These are phyloP conservation scores for Euphorbia tirucalli DNA, from an alignment of 345 rosid genomes.

Conservation along the genomic window DNA sequence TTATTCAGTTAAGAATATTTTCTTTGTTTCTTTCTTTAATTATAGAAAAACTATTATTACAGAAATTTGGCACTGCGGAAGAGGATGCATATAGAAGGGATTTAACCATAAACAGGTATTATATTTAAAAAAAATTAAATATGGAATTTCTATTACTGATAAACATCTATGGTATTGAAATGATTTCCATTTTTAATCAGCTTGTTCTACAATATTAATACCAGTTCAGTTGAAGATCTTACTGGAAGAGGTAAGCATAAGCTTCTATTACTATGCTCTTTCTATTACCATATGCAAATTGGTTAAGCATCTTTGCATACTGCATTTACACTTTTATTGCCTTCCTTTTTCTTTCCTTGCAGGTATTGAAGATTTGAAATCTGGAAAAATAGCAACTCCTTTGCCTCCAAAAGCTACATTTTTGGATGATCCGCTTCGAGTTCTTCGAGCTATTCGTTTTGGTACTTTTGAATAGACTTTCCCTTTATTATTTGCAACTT, in stretches of 20 bases:
- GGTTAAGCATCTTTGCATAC: conserved; percentile 6
- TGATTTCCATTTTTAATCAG: conserved; percentile 40
- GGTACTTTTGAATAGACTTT: conserved; percentile 41
- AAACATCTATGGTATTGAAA: conserved; percentile 9
- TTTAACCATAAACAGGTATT: conserved; percentile 88
- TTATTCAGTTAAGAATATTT: neutral
- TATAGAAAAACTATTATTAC: conserved; percentile 15
- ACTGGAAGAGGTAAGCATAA: conserved; percentile 71
- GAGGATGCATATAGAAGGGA: conserved; percentile 95
- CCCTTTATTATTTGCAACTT: neutral
- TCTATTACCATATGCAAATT: neutral
- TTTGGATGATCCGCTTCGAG: conserved; percentile 92
- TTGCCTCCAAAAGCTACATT: conserved; percentile 81
- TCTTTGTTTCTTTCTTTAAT: neutral
- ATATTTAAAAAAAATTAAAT: conserved; percentile 1
- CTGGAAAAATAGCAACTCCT: conserved; percentile 86
- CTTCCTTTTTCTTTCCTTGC: conserved; percentile 16
- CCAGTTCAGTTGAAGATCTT: conserved; percentile 70
- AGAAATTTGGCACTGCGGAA: conserved; percentile 94
- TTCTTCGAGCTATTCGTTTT: conserved; percentile 96
- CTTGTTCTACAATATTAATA: conserved; percentile 86
- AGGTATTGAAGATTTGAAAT: conserved; percentile 81
- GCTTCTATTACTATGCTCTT: conserved; percentile 8
- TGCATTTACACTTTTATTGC: neutral
- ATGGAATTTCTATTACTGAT: neutral